Evolutionary conservation across 176 grass and related monocot species (phyloP).

Genomic region (Pharus latifolius): DNA sequence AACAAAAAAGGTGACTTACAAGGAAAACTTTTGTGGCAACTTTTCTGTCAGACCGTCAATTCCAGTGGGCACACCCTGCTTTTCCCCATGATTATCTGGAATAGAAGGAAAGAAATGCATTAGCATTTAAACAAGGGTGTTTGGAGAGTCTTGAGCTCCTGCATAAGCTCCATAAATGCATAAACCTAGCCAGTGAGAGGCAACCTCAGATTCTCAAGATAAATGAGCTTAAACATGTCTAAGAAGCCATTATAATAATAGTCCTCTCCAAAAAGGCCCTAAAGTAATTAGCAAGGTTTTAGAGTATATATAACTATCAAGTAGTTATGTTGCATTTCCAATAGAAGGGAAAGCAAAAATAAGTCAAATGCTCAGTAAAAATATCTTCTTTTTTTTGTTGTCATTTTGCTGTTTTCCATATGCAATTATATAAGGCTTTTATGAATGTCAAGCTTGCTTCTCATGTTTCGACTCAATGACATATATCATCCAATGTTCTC

Average conservation of each 20-base stretch:
- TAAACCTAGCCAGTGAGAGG: background rate
- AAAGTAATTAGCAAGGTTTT: background rate
- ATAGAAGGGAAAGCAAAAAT: background rate
- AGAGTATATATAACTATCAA: background rate
- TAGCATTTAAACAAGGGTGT: background rate
- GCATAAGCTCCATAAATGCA: background rate
- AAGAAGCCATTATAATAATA: no score
- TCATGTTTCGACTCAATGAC: background rate
- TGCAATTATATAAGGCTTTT: background rate
- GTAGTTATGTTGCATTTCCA: background rate
- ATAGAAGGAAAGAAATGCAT: constrained; percentile 20
- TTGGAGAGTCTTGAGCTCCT: constrained; percentile 1
- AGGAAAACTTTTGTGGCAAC: constrained; percentile 20
- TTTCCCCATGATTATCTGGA: constrained; percentile 45
- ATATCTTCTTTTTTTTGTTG: background rate
- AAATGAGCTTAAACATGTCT: background rate
- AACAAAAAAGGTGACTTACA: constrained; percentile 23
- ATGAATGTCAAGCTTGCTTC: background rate
- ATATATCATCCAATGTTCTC: no score
- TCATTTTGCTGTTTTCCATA: background rate
- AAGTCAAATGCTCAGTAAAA: background rate
- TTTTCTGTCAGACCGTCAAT: constrained; percentile 19
- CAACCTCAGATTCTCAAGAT: background rate
- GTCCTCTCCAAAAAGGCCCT: background rate
- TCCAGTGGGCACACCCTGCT: constrained; percentile 19